Conservation (phyloP, 345 rosid species). For the Hirschfeldia incana region DNA sequence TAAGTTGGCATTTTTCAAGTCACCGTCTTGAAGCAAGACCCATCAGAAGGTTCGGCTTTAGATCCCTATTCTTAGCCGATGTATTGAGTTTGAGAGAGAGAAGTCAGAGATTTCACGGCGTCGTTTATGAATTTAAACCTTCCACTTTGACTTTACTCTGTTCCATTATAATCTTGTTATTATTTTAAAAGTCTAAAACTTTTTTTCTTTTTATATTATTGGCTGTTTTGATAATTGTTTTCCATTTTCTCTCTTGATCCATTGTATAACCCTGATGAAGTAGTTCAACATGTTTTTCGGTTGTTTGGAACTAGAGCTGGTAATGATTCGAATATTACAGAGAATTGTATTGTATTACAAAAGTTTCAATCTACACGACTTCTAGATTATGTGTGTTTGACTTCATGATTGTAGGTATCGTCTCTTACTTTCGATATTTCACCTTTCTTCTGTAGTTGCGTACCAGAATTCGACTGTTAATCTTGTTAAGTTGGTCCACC, state of each 20-base stretch:
- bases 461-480: conserved; percentile 20
- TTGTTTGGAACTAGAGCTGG: conserved; percentile 28
- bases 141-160: conserved; percentile 8
- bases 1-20: conserved; percentile 1
- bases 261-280: conserved; percentile 8
- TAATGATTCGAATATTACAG: conserved; percentile 18
- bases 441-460: conserved; percentile 25
- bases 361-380: not conserved
- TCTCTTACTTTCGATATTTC: not conserved
- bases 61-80: conserved; percentile 23
- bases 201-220: not conserved
- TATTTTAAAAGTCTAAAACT: not conserved
- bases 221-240: not conserved
- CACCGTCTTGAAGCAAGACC: conserved; percentile 4
- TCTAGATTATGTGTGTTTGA: conserved; percentile 25
- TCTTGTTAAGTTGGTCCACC: conserved; percentile 33
- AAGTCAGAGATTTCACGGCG: conserved; percentile 7
- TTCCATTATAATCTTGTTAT: conserved; percentile 1
- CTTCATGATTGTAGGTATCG: conserved; percentile 11
- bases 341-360: not conserved
- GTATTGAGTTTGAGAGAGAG: not conserved
- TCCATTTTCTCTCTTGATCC: not conserved
- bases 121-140: conserved; percentile 3
- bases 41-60: conserved; percentile 35
- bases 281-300: not conserved